Evolutionary conservation across 2,329 filamentous ascomycete species (phyloP), one percentile per base, ranked within the genome.

Genomic region (Pyrenophora seminiperda): DNA sequence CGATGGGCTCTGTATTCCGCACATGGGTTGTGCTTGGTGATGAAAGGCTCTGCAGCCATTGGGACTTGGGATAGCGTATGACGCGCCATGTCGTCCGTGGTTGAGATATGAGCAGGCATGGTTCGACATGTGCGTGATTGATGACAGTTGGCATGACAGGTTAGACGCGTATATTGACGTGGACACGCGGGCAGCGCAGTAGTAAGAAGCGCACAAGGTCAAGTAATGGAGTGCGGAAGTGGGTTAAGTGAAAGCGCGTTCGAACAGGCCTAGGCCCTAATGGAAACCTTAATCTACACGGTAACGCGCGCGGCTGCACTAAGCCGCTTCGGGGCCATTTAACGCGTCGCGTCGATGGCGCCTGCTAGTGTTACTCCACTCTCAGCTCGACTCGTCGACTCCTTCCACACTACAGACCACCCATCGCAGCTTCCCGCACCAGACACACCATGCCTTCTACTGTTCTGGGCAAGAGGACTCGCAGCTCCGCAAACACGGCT

Each of bases 401-500:
- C 53, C 61, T 62, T 56, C 57, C 57, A 46, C 49, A 47, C 58
- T 49, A 50, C 55, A 60, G 37, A 61, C 42, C 56, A 48, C 58
- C 55, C 52, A 60, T 50, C 53, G 56, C 59, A 54, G 53, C 61
- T 60, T 49, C 59, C 48, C 49, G 48, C 48, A 38, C 43, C 52
- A 42, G 47, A 30, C 30, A 11, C 55, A 59, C 36, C 1, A 74
- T 74, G 71, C 49, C 66, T 50, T 54, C 65, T 32, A 66, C 71
- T 29, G 62, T 73, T 41, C 70, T 74, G 30, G 71, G 71, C 58
- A 74, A 74, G 68, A 67, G 71, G 56, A 72, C 65, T 44, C 69
- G 71, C 56, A 70, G 65, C 51, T 62, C 70, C 34, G 57, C 64
- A 18, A 54, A 32, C 31, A 51, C 48, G 55, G 57, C 61, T 42